These are phyloP conservation scores for Myxozyma geophila DNA, from an alignment of 805 yeast genomes.

Conservation along the genomic window DNA sequence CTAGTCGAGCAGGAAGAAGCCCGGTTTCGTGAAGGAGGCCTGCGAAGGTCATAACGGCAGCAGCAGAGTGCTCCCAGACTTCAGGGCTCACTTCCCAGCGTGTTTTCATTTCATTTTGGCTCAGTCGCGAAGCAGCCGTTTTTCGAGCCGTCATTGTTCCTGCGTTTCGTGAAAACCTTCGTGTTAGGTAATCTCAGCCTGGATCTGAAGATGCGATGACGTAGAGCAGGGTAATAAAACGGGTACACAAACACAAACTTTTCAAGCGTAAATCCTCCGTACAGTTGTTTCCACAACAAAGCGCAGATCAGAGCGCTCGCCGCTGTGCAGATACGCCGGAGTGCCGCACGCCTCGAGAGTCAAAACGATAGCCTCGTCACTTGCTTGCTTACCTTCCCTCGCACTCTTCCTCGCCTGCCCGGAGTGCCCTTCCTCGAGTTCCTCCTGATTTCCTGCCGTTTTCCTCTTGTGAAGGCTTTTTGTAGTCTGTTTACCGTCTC, in stretches of 20 bases:
- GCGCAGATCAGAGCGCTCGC: slow-evolving; percentile 10
- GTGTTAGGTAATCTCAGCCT: background rate
- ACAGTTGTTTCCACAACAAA: background rate
- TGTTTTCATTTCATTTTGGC: too few species aligned
- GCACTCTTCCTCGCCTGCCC: background rate
- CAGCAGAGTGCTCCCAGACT: background rate
- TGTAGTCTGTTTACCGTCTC: too few species aligned
- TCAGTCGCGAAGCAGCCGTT: too few species aligned
- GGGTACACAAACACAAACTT: background rate
- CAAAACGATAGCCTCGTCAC: background rate
- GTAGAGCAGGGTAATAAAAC: background rate
- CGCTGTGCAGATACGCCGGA: background rate
- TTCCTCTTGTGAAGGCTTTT: too few species aligned
- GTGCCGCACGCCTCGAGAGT: slow-evolving; percentile 7
- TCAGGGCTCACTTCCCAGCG: too few species aligned
- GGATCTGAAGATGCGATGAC: slow-evolving; percentile 12
- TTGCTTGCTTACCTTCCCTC: background rate
- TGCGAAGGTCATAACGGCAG: background rate
- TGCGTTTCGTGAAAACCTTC: too few species aligned
- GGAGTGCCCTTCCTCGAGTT: background rate
- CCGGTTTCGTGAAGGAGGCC: background rate
- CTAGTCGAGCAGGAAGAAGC: background rate
- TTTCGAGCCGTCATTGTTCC: too few species aligned
- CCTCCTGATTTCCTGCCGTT: background rate
- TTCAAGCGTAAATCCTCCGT: background rate